Conservation (phyloP, 495 filamentous ascomycete species). For the Parathielavia hyrcaniae region DNA sequence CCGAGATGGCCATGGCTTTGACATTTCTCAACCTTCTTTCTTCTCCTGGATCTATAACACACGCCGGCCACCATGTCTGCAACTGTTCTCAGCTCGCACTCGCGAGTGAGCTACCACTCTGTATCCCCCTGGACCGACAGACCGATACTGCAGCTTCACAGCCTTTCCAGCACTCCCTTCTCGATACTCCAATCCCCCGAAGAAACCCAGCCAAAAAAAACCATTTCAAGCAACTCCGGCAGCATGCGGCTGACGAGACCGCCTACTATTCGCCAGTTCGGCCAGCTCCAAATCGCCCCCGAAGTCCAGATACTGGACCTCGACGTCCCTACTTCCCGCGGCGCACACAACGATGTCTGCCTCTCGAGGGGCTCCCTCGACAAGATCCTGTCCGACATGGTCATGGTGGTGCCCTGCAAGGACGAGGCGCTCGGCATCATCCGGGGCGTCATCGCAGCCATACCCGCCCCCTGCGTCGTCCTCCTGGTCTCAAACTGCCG, state of each 20-base stretch:
- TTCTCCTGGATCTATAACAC: background rate
- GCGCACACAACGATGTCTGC: background rate
- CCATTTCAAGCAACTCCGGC: background rate
- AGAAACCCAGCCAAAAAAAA: background rate
- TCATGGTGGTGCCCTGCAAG: conserved; percentile 31
- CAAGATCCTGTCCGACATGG: conserved; percentile 16
- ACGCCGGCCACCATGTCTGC: background rate
- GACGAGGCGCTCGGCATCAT: conserved; percentile 22
- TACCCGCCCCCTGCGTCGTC: conserved; percentile 23
- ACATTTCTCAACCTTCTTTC: background rate
- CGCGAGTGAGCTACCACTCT: background rate
- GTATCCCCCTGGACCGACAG: background rate
- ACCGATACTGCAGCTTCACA: background rate
- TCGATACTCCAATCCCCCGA: no score
- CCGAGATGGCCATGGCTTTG: background rate
- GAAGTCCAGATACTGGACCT: background rate
- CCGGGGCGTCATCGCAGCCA: conserved; percentile 21
- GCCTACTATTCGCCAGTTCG: background rate
- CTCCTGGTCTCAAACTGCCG: conserved; percentile 29
- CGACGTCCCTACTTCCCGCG: background rate
- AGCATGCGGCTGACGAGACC: conserved; percentile 10
- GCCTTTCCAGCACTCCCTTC: background rate
- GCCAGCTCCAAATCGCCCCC: conserved; percentile 3
- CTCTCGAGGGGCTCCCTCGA: background rate
- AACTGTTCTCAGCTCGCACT: background rate